Evolutionary conservation across 805 yeast genomes (phyloP), one percentile per base, ranked within the genome.

Genomic region (Clavispora vitiphila): DNA sequence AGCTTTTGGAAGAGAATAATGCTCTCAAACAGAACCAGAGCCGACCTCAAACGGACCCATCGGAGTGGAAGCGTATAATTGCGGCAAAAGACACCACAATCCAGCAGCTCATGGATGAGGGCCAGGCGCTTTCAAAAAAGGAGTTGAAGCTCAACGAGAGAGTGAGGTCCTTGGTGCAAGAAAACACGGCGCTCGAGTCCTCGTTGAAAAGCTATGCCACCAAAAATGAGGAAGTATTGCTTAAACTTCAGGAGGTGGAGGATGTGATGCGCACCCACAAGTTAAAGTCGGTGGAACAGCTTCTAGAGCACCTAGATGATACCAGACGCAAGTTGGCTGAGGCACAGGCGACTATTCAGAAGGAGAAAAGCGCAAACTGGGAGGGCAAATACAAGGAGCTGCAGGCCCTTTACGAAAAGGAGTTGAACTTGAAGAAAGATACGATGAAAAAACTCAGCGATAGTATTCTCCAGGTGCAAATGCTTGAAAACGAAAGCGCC

Each of bases 81-180:
- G 63, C 48, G 53, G 77, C 61, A 51, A 82, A 67, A 66, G 86
- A 89, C 39, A 73, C 68, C 10, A 76, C 79, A 23, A 79, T 90
- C 20, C 74, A 76, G 14, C 80, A 82, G 42, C 64, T 90, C 22
- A 56, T 85, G 55, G 78, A 76, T 41, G 96, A 89, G 60, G 96
- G 96, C 4, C 81, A 83, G 47, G 77, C 74, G 19, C 62, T 88
- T 29, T 79, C 93, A 0, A 72, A 74, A 44, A 80, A 78, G 46
- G 97, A 91, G 53, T 70, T 87, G 21, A 78, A 76, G 49, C 71
- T 80, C 39, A 80, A 77, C 50, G 86, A 80, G 31, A 69, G 81
- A 0, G 78, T 90, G 38, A 85, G 85, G 47, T 71, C 73, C 48
- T 61, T 89, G 42, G 77, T 79, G 42, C 31, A 52, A 3, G 41